phyloP scores from a whole-genome alignment of 768 basidiomycete genomes.

The Mycena latifolia region DNA sequence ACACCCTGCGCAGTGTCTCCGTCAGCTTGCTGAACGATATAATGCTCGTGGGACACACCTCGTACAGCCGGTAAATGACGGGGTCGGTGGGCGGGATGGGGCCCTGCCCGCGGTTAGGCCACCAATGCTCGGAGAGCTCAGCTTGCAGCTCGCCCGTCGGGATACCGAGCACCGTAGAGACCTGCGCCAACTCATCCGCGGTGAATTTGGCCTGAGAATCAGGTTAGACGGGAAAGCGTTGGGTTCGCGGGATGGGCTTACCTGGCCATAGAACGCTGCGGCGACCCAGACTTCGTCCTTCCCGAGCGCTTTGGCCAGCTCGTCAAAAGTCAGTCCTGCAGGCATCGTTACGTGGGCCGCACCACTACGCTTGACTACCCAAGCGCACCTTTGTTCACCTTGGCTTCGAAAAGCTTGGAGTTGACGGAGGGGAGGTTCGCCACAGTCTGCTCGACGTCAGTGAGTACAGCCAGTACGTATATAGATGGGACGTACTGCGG shows the following conservation, averaged over 20 bases:
- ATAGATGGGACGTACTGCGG: too few relatives aligned
- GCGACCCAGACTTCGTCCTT: slow-evolving; percentile 89
- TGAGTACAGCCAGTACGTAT: too few relatives aligned
- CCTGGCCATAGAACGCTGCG: slow-evolving; percentile 86
- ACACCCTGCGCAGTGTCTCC: slow-evolving; percentile 75
- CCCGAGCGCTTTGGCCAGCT: slow-evolving; percentile 73
- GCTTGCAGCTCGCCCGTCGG: slow-evolving; percentile 50
- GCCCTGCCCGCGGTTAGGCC: slow-evolving; percentile 78
- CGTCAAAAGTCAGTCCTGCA: slow-evolving; percentile 80
- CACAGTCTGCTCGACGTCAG: too few relatives aligned
- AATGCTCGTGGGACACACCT: too few relatives aligned
- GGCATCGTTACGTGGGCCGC: background rate
- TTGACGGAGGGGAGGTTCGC: slow-evolving; percentile 65
- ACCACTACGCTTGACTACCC: background rate
- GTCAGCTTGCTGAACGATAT: too few relatives aligned
- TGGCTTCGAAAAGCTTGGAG: slow-evolving; percentile 69
- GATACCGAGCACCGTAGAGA: slow-evolving; percentile 66
- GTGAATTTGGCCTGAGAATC: slow-evolving; percentile 76
- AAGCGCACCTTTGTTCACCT: slow-evolving; percentile 69
- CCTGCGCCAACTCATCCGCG: slow-evolving; percentile 66
- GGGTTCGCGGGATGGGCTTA: slow-evolving; percentile 50
- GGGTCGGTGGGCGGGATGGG: slow-evolving; percentile 83
- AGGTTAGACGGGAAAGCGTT: slow-evolving; percentile 27
- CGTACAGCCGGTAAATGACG: slow-evolving; percentile 84
- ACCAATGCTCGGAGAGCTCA: slow-evolving; percentile 75